Evolutionary conservation across 2,329 filamentous ascomycete species (phyloP), one percentile per base, ranked within the genome.

Genomic region (Sarocladium kiliense): DNA sequence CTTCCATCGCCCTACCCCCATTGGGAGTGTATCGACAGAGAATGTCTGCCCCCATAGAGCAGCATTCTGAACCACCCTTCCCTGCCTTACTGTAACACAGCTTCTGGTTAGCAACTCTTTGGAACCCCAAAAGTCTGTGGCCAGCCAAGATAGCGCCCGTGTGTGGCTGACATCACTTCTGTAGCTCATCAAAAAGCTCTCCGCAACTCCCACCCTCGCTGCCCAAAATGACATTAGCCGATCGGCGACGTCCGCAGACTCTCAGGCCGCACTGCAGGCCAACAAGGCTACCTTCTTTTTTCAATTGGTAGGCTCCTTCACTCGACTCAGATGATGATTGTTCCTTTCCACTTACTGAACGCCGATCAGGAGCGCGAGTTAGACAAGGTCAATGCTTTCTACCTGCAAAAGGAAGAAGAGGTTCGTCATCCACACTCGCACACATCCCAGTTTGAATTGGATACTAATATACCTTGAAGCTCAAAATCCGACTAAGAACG

Each of bases 241-340:
- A 59, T 69, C 71, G 53, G 66, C 69, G 60, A 73, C 73, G 50
- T 71, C 74, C 51, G 67, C 79, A 62, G 91, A 97, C 70, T 86
- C 91, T n/a, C 92, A 96, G 74, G 85, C 87, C 51, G 88, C 91
- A 45, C 79, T 97, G 51, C 92, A 97, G 72, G 94, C 93, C 56
- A 99, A 99, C 75, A 97, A 95, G 74, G 93, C 93, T 56, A 96
- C 93, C 11, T 99, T 99, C 75, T 99, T 99, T 80, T 97, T 97
- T 71, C 89, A 94, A 72, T 79, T 99, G 72, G 91, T 96, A 82
- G 69, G 85, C 57, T 54, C 19, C 58, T 57, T 57, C 54, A 54
- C 60, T 53, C 21, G 2, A n/a, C 19, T 12, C 3, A 57, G 59
- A 26, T 36, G 11, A 27, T 51, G 34, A 36, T 36, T 30, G 25